These are phyloP conservation scores for Cutaneotrichosporon cyanovorans DNA, from an alignment of 1,284 basidiomycete species.

Conservation along the genomic window DNA sequence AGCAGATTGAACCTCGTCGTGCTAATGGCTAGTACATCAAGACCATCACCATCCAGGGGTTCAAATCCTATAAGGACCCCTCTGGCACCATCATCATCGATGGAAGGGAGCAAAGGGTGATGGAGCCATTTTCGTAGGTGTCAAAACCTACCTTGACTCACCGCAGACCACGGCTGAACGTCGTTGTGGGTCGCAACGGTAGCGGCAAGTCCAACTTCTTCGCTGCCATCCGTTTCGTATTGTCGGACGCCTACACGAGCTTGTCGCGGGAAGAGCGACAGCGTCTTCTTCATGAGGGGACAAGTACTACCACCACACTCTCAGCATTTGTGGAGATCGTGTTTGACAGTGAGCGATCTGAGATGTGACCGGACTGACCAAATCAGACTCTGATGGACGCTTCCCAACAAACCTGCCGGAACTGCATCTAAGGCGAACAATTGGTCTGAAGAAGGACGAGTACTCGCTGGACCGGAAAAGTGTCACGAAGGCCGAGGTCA, in stretches of 20 bases:
- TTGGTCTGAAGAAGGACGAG: slow-evolving; percentile 97
- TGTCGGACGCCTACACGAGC: slow-evolving; percentile 94
- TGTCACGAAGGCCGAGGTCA: slow-evolving; percentile 91
- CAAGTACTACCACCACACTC: slow-evolving; percentile 77
- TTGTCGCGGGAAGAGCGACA: slow-evolving; percentile 91
- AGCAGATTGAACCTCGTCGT: too few species aligned
- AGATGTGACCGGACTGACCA: slow-evolving; percentile 1
- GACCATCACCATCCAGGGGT: slow-evolving; percentile 84
- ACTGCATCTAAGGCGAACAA: slow-evolving; percentile 79
- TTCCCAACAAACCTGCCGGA: slow-evolving; percentile 84
- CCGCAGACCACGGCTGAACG: slow-evolving; percentile 73
- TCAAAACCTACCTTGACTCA: slow-evolving; percentile 22
- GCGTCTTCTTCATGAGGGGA: slow-evolving; percentile 84
- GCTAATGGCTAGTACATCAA: slow-evolving; percentile 61
- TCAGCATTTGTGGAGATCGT: slow-evolving; percentile 86
- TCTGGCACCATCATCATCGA: slow-evolving; percentile 23
- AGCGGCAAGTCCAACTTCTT: slow-evolving; percentile 97
- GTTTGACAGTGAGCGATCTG: slow-evolving; percentile 58
- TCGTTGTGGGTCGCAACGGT: slow-evolving; percentile 90
- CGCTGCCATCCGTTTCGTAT: slow-evolving; percentile 87
- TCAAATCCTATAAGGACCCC: slow-evolving; percentile 80
- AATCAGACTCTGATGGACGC: slow-evolving; percentile 60
- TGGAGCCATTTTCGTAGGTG: slow-evolving; percentile 4
- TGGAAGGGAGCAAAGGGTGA: background rate
- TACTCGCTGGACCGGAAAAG: slow-evolving; percentile 90